These are phyloP conservation scores for Pseudonitzschia delicatissima DNA, from an alignment of 108 stramenopile genomes.

Conservation along the genomic window DNA sequence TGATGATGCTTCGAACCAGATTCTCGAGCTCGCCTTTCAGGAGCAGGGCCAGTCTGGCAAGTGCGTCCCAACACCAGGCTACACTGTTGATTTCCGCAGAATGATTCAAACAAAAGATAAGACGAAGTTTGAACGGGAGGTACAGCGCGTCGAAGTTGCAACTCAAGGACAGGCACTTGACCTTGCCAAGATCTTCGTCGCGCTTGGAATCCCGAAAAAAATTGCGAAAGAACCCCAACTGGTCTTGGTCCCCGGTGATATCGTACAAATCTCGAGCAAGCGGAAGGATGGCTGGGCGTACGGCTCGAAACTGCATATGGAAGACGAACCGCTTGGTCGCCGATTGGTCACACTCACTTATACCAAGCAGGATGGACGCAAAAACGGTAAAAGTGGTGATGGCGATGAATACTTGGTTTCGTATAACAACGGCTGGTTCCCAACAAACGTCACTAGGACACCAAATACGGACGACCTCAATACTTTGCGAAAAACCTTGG, in stretches of 20 bases:
- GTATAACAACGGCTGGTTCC: constrained; percentile 21
- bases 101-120: constrained; percentile 1
- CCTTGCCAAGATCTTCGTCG: background rate
- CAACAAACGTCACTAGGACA: constrained; percentile 6
- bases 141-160: background rate
- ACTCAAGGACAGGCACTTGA: background rate
- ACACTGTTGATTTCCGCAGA: background rate
- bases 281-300: constrained; percentile 19
- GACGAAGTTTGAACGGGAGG: constrained; percentile 1
- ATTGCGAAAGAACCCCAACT: constrained; percentile 13
- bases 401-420: background rate
- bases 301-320: constrained; percentile 20
- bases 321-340: constrained; percentile 17
- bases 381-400: background rate
- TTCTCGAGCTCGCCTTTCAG: constrained; percentile 9
- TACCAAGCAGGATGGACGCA: no score
- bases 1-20: background rate
- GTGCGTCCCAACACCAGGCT: constrained; percentile 9
- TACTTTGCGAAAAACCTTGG: constrained; percentile 13
- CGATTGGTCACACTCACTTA: background rate
- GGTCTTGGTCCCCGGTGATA: constrained; percentile 11
- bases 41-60: background rate
- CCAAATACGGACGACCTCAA: constrained; percentile 13
- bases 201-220: background rate
- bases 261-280: constrained; percentile 12